Percentiles rank a stretch among this genome's conserved stretches.
phyloP scores from a whole-genome alignment of 768 basidiomycete species.

The Tulasnella sp. region DNA sequence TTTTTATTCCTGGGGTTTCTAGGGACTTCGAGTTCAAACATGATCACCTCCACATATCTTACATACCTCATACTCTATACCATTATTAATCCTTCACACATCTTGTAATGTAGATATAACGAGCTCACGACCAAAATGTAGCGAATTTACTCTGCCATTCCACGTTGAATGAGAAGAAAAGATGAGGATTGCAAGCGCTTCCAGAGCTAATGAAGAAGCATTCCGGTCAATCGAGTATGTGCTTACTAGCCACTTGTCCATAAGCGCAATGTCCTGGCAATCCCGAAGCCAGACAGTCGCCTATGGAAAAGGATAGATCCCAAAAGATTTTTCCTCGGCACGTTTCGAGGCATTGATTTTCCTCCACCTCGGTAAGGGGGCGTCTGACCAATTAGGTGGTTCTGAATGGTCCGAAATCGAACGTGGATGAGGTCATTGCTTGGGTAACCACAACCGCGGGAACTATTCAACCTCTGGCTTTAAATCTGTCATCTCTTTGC shows the following conservation, averaged over 20 bases:
- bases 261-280: too few relatives aligned
- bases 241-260: too few relatives aligned
- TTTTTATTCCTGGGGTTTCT: neutral
- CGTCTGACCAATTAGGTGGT: neutral
- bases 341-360: neutral
- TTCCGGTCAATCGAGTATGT: too few relatives aligned
- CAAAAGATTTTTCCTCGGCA: neutral
- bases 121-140: neutral
- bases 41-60: neutral
- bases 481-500: constrained; percentile 13
- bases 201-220: too few relatives aligned
- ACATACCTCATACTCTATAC: neutral
- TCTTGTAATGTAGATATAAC: constrained; percentile 3
- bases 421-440: constrained; percentile 12
- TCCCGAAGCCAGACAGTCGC: too few relatives aligned
- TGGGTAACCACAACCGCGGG: neutral
- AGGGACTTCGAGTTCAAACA: neutral
- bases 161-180: neutral
- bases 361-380: too few relatives aligned
- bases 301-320: too few relatives aligned
- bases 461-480: neutral
- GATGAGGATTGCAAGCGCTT: neutral
- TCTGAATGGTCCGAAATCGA: neutral
- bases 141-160: neutral
- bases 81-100: neutral